Conservation (phyloP, 2,329 filamentous ascomycete species). For the Gnomoniopsis smithogilvyi region DNA sequence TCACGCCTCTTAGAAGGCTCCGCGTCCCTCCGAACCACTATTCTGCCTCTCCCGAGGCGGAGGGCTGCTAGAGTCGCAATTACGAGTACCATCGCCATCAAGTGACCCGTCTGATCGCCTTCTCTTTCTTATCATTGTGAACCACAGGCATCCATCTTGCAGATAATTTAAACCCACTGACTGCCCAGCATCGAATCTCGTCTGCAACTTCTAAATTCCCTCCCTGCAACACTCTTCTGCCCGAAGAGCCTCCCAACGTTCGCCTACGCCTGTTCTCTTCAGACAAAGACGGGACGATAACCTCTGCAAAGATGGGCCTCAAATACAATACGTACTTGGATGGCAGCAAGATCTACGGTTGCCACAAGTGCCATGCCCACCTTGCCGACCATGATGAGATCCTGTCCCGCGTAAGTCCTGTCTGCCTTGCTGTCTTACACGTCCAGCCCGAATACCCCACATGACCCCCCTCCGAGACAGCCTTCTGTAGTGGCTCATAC, state of each 20-base stretch:
- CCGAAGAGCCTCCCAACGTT: background rate
- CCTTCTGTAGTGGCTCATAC: background rate
- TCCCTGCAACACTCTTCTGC: background rate
- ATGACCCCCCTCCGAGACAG: background rate
- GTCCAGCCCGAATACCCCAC: conserved; percentile 10
- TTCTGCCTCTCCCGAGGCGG: background rate
- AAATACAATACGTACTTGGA: conserved; percentile 89
- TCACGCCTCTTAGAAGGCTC: background rate
- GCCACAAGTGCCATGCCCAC: conserved; percentile 93
- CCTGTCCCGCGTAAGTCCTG: conserved; percentile 73
- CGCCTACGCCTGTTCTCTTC: background rate
- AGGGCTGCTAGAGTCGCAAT: background rate
- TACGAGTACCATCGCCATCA: background rate
- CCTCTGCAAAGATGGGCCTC: conserved; percentile 68
- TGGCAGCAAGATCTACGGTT: conserved; percentile 84
- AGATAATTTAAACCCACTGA: background rate
- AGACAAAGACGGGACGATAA: background rate
- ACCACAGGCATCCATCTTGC: background rate
- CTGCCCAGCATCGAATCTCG: background rate
- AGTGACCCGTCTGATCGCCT: background rate
- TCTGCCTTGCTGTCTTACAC: background rate
- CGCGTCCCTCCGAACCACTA: background rate
- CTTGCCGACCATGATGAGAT: conserved; percentile 95
- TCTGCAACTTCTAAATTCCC: background rate
- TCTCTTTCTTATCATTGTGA: background rate